Evolutionary conservation across 805 yeast species (phyloP), one percentile per base, ranked within the genome.

Genomic region (Nakazawaea ishiwadae): DNA sequence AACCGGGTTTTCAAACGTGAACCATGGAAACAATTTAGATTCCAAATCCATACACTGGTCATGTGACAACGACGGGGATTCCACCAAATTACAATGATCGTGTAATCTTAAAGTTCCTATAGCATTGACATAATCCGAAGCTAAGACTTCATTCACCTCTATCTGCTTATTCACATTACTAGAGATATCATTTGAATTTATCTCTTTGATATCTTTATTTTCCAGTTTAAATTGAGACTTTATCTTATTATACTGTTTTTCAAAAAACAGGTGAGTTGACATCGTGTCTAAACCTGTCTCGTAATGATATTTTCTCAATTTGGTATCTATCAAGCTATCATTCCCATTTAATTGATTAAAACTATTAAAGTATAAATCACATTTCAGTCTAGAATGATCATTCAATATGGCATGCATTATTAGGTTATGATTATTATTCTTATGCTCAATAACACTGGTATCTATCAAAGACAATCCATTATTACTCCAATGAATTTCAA

Each of bases 11-110:
- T 48, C 34, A n/a, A 51, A 45, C 8, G 60, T 47, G n/a, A 62
- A 30, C 65, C 65, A 64, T 4, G 68, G 68, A 36, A 51, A 59
- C 12, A 59, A 30, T 21, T 46, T 45, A 11, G 31, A 15, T 17
- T 52, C 56, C 20, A 44, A 44, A 5, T 24, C 32, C 1, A 44
- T 12, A 40, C 61, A 56, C 9, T 39, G 27, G 2, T 37, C 38
- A 20, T 41, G 23, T 3, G 63, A 65, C 45, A 51, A 60, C 9
- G 23, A 17, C n/a, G n/a, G n/a, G n/a, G n/a, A n/a, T n/a, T n/a
- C n/a, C n/a, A n/a, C n/a, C n/a, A n/a, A n/a, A 59, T 47, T 44
- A 49, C 40, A 46, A 53, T 59, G 31, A 44, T 50, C 29, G 55
- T 45, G 23, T 53, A 54, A 20, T 42, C 49, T 14, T 48, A 45